phyloP scores from a whole-genome alignment of 176 grass and related monocot genomes.

The Lolium rigidum region DNA sequence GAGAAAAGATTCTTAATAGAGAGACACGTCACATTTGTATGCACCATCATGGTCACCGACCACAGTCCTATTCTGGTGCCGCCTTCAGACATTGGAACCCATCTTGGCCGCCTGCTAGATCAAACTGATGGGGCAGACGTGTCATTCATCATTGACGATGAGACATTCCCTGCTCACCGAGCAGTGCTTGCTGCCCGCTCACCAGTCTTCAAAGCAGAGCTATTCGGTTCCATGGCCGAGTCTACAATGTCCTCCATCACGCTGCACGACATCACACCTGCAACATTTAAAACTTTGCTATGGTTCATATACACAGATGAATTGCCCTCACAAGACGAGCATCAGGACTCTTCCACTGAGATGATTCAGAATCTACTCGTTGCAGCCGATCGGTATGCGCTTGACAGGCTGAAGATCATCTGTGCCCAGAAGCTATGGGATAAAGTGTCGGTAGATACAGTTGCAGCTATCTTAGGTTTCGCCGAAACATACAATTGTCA shows the following conservation, averaged over 20 bases:
- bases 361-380: slow-evolving; percentile 20
- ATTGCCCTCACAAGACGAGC: background rate
- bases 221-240: slow-evolving; percentile 42
- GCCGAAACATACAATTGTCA: slow-evolving; percentile 55
- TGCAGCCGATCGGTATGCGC: slow-evolving; percentile 59
- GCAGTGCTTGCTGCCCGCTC: slow-evolving; percentile 39
- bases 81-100: slow-evolving; percentile 17
- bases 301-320: slow-evolving; percentile 59
- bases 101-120: slow-evolving; percentile 45
- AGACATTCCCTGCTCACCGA: slow-evolving; percentile 31
- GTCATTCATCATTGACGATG: slow-evolving; percentile 11
- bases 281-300: slow-evolving; percentile 49
- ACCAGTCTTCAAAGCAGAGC: slow-evolving; percentile 40
- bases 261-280: slow-evolving; percentile 25
- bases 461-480: slow-evolving; percentile 44
- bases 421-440: slow-evolving; percentile 8
- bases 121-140: slow-evolving; percentile 9
- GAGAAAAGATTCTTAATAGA: no score
- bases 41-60: background rate
- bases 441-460: slow-evolving; percentile 29
- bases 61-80: slow-evolving; percentile 30
- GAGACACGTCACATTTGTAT: slow-evolving; percentile 32
- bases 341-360: background rate
- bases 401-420: slow-evolving; percentile 61
- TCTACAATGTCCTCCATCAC: background rate